These are phyloP conservation scores for Ophiognomonia clavigignenti-juglandacearum DNA, from an alignment of 2,329 filamentous ascomycete genomes.

Conservation along the genomic window DNA sequence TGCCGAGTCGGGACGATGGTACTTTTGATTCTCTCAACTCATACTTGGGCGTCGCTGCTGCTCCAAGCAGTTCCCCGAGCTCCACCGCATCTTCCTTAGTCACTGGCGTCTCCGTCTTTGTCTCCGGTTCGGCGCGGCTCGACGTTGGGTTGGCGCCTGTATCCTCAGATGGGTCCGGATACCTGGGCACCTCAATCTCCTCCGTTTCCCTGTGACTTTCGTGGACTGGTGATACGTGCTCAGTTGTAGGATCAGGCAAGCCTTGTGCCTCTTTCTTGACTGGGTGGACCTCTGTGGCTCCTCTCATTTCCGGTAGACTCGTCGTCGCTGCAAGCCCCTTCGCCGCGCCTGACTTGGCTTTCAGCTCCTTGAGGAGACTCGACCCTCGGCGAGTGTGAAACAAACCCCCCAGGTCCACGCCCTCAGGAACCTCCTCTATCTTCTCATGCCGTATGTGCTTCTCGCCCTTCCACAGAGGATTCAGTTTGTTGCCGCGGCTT, in stretches of 20 bases:
- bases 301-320: not conserved
- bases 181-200: not conserved
- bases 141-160: not conserved
- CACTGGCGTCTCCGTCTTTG: not conserved
- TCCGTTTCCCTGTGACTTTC: not conserved
- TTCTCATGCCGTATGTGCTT: constrained; percentile 2
- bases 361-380: constrained; percentile 4
- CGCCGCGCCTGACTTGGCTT: not conserved
- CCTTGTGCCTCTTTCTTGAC: not conserved
- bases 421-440: not conserved
- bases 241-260: not conserved
- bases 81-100: constrained; percentile 21
- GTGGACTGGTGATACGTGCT: not conserved
- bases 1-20: constrained; percentile 78
- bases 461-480: constrained; percentile 14
- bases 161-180: not conserved
- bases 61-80: constrained; percentile 19
- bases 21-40: constrained; percentile 84
- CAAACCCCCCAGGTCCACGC: constrained; percentile 1
- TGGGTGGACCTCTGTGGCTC: not conserved
- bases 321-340: not conserved
- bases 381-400: not conserved
- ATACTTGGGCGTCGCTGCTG: constrained; percentile 40
- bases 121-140: not conserved
- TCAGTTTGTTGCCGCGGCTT: constrained; percentile 8